Percentiles rank a stretch among this genome's conserved stretches.
phyloP scores from a whole-genome alignment of 2,329 filamentous ascomycete genomes.

The Phyllosticta citrichinensis region DNA sequence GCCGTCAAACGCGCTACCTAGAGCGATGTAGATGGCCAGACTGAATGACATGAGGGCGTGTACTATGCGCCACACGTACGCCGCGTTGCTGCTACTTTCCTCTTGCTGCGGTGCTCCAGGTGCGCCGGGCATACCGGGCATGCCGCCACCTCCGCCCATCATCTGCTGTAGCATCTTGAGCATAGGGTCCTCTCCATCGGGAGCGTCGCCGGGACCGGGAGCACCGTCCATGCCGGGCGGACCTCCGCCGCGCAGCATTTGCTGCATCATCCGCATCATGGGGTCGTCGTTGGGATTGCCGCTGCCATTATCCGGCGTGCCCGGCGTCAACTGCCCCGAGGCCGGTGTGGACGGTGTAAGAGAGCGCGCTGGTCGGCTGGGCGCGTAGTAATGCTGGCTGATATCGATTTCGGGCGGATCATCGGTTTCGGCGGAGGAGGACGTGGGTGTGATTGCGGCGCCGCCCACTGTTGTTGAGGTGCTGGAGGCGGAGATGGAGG shows the following conservation, averaged over 20 bases:
- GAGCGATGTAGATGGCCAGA: slow-evolving; percentile 60
- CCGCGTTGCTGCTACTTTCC: slow-evolving; percentile 33
- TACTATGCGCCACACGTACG: slow-evolving; percentile 59
- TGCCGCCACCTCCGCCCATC: slow-evolving; percentile 35
- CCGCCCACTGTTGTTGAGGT: slow-evolving; percentile 17
- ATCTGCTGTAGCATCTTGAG: slow-evolving; percentile 19
- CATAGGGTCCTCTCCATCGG: slow-evolving; percentile 3
- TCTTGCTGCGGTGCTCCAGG: slow-evolving; percentile 22
- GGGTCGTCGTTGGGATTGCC: slow-evolving; percentile 43
- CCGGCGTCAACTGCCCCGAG: slow-evolving; percentile 11
- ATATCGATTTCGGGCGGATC: slow-evolving; percentile 70
- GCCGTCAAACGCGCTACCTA: slow-evolving; percentile 60
- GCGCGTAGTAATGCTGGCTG: slow-evolving; percentile 60
- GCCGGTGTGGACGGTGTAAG: slow-evolving; percentile 12
- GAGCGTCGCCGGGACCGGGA: slow-evolving; percentile 15
- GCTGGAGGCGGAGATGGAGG: slow-evolving; percentile 16
- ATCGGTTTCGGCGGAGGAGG: slow-evolving; percentile 24
- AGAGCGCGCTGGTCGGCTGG: slow-evolving; percentile 36
- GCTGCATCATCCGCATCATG: slow-evolving; percentile 65
- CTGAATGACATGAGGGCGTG: slow-evolving; percentile 62
- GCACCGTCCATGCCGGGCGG: slow-evolving; percentile 24
- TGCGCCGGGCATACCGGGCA: slow-evolving; percentile 15
- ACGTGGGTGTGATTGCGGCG: slow-evolving; percentile 18
- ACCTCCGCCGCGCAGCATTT: slow-evolving; percentile 49
- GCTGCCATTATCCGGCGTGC: slow-evolving; percentile 10